These are phyloP conservation scores for Penicillium decumbens DNA, from an alignment of 2,329 filamentous ascomycete genomes.

Conservation along the genomic window DNA sequence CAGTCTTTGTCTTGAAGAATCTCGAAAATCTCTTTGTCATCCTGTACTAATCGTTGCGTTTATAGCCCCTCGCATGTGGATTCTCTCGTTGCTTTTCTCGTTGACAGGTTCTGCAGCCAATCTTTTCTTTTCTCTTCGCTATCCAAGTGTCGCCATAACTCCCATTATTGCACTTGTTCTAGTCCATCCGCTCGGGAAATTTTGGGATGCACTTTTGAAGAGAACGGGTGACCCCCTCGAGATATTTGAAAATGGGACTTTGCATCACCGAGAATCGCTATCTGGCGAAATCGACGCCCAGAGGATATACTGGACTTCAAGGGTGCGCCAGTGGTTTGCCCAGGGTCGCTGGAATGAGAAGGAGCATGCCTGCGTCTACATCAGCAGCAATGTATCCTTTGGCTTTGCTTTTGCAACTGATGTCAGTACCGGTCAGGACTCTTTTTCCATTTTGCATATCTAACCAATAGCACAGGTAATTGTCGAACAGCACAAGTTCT, in stretches of 20 bases:
- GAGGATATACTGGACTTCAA: conserved; percentile 28
- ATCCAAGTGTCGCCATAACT: conserved; percentile 84
- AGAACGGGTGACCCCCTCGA: conserved; percentile 52
- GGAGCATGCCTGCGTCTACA: conserved; percentile 82
- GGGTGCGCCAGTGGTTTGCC: conserved; percentile 66
- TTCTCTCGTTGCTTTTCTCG: conserved; percentile 71
- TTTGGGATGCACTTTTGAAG: conserved; percentile 73
- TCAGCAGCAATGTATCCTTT: conserved; percentile 84
- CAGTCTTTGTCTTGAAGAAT: conserved; percentile 4
- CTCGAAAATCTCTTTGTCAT: neutral
- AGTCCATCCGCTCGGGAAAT: conserved; percentile 73
- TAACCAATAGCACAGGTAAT: conserved; percentile 53
- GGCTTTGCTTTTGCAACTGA: conserved; percentile 86
- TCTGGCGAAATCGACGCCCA: conserved; percentile 12
- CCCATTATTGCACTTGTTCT: conserved; percentile 66
- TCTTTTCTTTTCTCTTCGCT: conserved; percentile 82
- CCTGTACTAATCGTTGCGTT: conserved; percentile 1
- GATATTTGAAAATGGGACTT: conserved; percentile 56
- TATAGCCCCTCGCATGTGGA: conserved; percentile 74
- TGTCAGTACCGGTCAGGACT: conserved; percentile 38
- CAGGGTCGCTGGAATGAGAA: conserved; percentile 84
- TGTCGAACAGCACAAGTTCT: conserved; percentile 84
- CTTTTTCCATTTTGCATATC: neutral
- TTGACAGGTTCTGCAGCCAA: conserved; percentile 61
- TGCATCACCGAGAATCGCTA: conserved; percentile 43